phyloP scores from a whole-genome alignment of 1,284 basidiomycete species.

The Cutaneotrichosporon dermatis region DNA sequence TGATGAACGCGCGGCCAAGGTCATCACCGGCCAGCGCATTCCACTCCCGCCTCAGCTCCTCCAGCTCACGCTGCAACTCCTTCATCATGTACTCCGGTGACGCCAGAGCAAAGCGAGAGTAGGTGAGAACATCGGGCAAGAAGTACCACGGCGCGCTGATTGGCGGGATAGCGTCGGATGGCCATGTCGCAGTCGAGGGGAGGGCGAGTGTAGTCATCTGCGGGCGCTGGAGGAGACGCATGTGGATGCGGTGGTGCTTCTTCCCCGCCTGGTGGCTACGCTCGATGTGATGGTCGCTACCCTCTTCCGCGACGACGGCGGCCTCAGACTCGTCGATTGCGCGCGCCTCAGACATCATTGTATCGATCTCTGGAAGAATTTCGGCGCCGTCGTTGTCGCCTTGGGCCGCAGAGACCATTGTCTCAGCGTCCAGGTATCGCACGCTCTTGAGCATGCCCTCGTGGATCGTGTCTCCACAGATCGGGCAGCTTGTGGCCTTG shows the following conservation, averaged over 20 bases:
- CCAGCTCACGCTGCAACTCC: conserved; percentile 70
- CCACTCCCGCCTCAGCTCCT: conserved; percentile 58
- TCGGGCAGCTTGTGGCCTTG: conserved; percentile 87
- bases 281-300: background rate
- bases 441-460: conserved; percentile 89
- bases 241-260: conserved; percentile 54
- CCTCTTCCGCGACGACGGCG: background rate
- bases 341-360: conserved; percentile 28
- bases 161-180: conserved; percentile 81
- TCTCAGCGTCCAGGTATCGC: conserved; percentile 52
- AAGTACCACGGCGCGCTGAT: conserved; percentile 89
- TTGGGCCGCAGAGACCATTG: conserved; percentile 31
- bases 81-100: conserved; percentile 75
- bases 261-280: background rate
- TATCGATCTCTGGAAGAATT: conserved; percentile 1
- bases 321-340: conserved; percentile 45
- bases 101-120: conserved; percentile 93
- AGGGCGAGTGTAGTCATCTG: conserved; percentile 94
- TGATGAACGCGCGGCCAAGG: conserved; percentile 73
- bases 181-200: conserved; percentile 87
- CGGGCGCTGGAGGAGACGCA: conserved; percentile 89
- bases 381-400: conserved; percentile 25
- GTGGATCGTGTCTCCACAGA: conserved; percentile 91
- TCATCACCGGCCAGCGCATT: conserved; percentile 64
- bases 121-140: conserved; percentile 82